phyloP scores from a whole-genome alignment of 805 yeast species.

The Teunomyces gatunensis region DNA sequence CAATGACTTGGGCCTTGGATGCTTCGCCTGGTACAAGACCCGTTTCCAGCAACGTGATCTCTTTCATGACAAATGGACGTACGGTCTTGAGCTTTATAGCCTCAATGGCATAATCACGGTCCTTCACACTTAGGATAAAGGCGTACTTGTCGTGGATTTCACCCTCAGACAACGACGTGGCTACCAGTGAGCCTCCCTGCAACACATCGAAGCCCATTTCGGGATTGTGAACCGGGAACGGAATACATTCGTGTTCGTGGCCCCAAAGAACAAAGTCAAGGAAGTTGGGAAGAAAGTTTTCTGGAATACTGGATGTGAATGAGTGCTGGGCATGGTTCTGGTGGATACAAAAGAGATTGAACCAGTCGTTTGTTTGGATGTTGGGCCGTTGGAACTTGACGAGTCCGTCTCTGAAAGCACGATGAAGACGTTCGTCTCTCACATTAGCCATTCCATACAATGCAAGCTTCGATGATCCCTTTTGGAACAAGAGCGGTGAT shows the following conservation, averaged over 20 bases:
- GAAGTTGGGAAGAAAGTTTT: constrained; percentile 75
- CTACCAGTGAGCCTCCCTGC: constrained; percentile 93
- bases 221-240: constrained; percentile 59
- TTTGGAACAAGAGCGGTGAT: constrained; percentile 74
- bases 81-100: constrained; percentile 66
- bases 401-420: constrained; percentile 76
- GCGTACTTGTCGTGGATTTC: constrained; percentile 76
- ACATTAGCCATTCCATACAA: constrained; percentile 87
- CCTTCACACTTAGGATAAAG: constrained; percentile 65
- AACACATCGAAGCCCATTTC: constrained; percentile 70
- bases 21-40: constrained; percentile 60
- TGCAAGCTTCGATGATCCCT: constrained; percentile 80
- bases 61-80: constrained; percentile 79
- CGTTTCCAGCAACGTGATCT: constrained; percentile 51
- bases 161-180: constrained; percentile 83
- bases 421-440: constrained; percentile 81
- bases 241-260: constrained; percentile 93
- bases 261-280: constrained; percentile 92
- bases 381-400: constrained; percentile 77
- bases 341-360: constrained; percentile 81
- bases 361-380: constrained; percentile 63
- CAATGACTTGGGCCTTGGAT: constrained; percentile 57
- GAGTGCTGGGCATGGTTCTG: constrained; percentile 87
- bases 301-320: constrained; percentile 81
- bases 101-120: constrained; percentile 53